Evolutionary conservation across 2,329 filamentous ascomycete species (phyloP).

Genomic region (Monilinia vaccinii-corymbosi): DNA sequence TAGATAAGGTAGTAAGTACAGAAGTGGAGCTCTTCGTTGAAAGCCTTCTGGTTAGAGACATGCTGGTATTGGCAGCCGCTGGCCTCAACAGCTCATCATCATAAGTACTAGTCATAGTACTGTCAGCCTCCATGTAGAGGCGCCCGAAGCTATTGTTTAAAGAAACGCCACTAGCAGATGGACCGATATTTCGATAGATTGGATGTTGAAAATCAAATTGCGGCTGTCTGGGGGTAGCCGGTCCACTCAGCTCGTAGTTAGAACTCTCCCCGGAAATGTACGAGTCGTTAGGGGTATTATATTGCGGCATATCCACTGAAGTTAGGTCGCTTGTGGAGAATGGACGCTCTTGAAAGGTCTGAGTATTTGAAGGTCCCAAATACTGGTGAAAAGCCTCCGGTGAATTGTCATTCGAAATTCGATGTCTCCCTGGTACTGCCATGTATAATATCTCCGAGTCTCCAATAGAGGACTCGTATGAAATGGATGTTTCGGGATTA

Average conservation of each 20-base stretch:
- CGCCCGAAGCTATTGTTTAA: background rate
- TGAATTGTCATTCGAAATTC: background rate
- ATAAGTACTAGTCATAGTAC: background rate
- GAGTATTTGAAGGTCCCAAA: background rate
- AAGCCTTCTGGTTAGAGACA: background rate
- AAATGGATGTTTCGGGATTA: background rate
- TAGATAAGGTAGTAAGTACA: background rate
- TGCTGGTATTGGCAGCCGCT: background rate
- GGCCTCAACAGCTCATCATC: background rate
- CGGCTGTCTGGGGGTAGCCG: background rate
- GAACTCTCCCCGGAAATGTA: background rate
- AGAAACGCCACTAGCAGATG: background rate
- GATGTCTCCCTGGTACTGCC: background rate
- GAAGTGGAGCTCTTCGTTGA: background rate
- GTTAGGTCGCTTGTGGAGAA: slow-evolving; percentile 14
- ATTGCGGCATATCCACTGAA: slow-evolving; percentile 10
- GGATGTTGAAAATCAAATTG: background rate
- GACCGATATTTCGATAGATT: background rate
- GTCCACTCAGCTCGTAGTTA: background rate
- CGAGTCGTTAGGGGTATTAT: slow-evolving; percentile 9
- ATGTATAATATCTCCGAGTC: slow-evolving; percentile 7
- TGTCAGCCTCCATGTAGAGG: background rate
- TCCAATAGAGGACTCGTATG: background rate
- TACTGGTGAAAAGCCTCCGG: slow-evolving; percentile 1
- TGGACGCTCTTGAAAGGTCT: slow-evolving; percentile 10